Evolutionary conservation across 2,329 filamentous ascomycete genomes (phyloP), one percentile per base, ranked within the genome.

Genomic region (Pseudonectria buxi): DNA sequence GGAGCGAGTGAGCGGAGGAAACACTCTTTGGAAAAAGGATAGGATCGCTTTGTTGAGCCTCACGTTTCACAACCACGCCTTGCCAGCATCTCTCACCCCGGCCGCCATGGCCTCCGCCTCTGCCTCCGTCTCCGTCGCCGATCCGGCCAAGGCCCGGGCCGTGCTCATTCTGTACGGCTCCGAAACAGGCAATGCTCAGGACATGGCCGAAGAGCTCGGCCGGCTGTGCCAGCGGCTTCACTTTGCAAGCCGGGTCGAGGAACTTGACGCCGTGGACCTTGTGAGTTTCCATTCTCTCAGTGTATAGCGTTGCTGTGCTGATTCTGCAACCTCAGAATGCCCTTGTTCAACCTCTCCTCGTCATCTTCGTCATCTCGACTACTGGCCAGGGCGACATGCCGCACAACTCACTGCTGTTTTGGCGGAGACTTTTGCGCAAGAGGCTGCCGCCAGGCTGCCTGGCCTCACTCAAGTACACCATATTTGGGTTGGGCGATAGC

Each of bases 301-400:
- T n/a, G n/a, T n/a, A n/a, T n/a, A n/a, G n/a, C n/a, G n/a, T n/a
- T n/a, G n/a, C n/a, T n/a, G n/a, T n/a, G n/a, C n/a, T n/a, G n/a
- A n/a, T n/a, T n/a, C 47, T 53, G 13, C 51, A 24, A 7, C n/a
- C 22, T 50, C 35, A 78, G 77, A 71, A 64, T 42, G 57, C 65
- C 15, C 60, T 82, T 15, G 50, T 73, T 9, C 64, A 65, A 36
- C 65, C 70, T 37, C 63, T 62, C 1, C 61, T 90, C 14, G 76
- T 87, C 16, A 68, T 96, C 33, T 85, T 98, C 51, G 79, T 87
- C 41, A 69, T 94, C 14, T 94, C 92, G 5, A 98, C 92, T 0
- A 95, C 92, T 0, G 92, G 92, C 5, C 90, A 98, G 63, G 92
- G 92, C 6, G 89, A 96, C 46, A 74, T 96, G 56, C 92, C 92